Percentiles rank a stretch among this genome's conserved stretches.
These are phyloP conservation scores for Amanita inopinata DNA, from an alignment of 768 basidiomycete species.

Conservation along the genomic window DNA sequence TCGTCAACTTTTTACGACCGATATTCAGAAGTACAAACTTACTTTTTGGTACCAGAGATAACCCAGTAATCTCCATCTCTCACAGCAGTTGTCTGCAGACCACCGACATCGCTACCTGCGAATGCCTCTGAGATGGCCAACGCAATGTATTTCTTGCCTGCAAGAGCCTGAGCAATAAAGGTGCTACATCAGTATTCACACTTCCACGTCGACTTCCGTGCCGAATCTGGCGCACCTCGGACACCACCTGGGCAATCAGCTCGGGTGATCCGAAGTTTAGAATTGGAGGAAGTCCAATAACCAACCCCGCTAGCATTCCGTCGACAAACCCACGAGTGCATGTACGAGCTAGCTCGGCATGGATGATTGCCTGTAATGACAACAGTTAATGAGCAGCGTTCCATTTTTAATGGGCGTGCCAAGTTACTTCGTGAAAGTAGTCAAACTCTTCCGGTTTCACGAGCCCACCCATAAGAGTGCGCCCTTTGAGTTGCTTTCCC, in stretches of 20 bases:
- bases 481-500: slow-evolving; percentile 78
- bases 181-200: neutral
- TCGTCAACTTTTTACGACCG: neutral
- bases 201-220: neutral
- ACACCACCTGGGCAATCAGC: slow-evolving; percentile 58
- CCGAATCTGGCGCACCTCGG: slow-evolving; percentile 41
- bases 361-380: slow-evolving; percentile 62
- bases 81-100: slow-evolving; percentile 77
- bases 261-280: slow-evolving; percentile 81
- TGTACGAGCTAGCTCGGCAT: slow-evolving; percentile 74
- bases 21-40: slow-evolving; percentile 11
- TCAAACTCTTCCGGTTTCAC: slow-evolving; percentile 81
- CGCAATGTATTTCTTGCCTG: slow-evolving; percentile 77
- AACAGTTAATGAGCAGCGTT: neutral
- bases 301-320: slow-evolving; percentile 69
- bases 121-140: slow-evolving; percentile 93
- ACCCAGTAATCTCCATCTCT: slow-evolving; percentile 83
- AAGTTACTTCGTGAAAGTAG: slow-evolving; percentile 80
- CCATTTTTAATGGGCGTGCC: neutral
- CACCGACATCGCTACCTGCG: slow-evolving; percentile 79
- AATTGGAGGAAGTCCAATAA: slow-evolving; percentile 85
- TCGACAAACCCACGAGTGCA: slow-evolving; percentile 85
- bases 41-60: slow-evolving; percentile 93
- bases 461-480: slow-evolving; percentile 63
- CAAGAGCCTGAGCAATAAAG: slow-evolving; percentile 27